A percentile compares a stretch with the other conserved stretches of the same genome.
Evolutionary conservation across 768 basidiomycete genomes (phyloP).

Genomic region (Trametes cingulata): DNA sequence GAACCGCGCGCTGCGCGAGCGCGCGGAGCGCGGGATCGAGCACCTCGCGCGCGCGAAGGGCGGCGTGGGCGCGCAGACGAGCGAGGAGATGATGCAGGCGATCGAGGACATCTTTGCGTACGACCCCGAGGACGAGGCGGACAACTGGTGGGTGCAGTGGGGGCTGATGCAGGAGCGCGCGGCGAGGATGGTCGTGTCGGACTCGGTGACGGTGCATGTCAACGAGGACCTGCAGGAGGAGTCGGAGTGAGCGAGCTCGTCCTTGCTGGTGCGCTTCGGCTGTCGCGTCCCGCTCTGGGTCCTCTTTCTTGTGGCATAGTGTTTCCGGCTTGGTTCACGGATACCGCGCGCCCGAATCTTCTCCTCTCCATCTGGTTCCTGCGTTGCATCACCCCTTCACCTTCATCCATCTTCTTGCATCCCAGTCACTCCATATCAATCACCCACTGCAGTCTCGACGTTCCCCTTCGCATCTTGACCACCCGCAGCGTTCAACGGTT

Average conservation of each 20-base stretch:
- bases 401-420: neutral
- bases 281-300: neutral
- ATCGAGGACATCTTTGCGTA: slow-evolving; percentile 28
- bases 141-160: slow-evolving; percentile 34
- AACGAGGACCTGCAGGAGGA: slow-evolving; percentile 3
- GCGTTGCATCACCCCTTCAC: no score
- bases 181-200: slow-evolving; percentile 8
- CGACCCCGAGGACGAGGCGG: slow-evolving; percentile 34
- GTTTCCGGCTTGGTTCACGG: no score
- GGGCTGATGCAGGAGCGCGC: slow-evolving; percentile 31
- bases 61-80: slow-evolving; percentile 2
- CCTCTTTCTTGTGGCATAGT: neutral
- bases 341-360: no score
- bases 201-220: slow-evolving; percentile 8
- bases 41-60: neutral
- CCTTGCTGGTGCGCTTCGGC: neutral
- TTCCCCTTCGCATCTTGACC: no score
- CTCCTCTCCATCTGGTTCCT: no score
- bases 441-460: no score
- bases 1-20: slow-evolving; percentile 16
- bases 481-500: neutral
- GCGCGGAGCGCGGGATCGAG: slow-evolving; percentile 12
- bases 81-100: slow-evolving; percentile 10
- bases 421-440: neutral
- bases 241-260: neutral